Conservation (phyloP, 1,284 basidiomycete species). For the Rhodotorula sp. region DNA sequence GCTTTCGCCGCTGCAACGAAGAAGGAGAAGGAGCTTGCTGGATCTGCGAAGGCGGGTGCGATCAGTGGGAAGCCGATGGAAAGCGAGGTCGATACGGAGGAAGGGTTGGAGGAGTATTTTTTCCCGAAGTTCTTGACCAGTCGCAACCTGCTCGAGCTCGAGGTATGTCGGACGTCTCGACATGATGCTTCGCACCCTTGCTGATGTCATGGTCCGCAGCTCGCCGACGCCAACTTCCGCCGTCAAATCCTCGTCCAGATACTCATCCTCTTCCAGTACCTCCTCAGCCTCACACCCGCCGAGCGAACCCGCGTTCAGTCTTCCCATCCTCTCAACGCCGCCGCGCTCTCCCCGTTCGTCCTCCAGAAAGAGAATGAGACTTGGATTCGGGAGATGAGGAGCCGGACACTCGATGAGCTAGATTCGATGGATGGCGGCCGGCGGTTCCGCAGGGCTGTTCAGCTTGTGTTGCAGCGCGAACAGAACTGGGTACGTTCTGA, state of each 20-base stretch:
- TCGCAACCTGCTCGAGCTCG: conserved; percentile 76
- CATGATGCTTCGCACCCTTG: background rate
- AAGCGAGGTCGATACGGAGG: conserved; percentile 42
- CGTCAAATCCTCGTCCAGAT: conserved; percentile 87
- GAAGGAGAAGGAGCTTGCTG: conserved; percentile 57
- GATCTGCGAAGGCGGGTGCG: conserved; percentile 9
- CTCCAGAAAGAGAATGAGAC: conserved; percentile 11
- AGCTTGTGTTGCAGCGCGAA: conserved; percentile 68
- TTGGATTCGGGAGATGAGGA: conserved; percentile 19
- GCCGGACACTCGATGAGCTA: conserved; percentile 22
- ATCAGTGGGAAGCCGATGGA: conserved; percentile 2
- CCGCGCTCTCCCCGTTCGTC: conserved; percentile 18
- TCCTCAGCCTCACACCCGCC: conserved; percentile 69
- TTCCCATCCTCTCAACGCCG: conserved; percentile 57
- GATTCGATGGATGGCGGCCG: conserved; percentile 29
- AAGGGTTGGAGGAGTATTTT: conserved; percentile 65
- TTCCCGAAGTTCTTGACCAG: conserved; percentile 88
- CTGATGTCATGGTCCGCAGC: conserved; percentile 51
- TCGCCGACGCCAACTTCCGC: conserved; percentile 82
- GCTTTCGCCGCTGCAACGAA: conserved; percentile 77
- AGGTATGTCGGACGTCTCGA: conserved; percentile 55
- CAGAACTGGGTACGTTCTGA: conserved; percentile 66
- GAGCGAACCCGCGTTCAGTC: conserved; percentile 62
- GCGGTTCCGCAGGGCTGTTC: conserved; percentile 66
- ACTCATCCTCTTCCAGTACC: conserved; percentile 74